Evolutionary conservation across 2,329 filamentous ascomycete species (phyloP).

Genomic region (Sclerotinia trifoliorum): DNA sequence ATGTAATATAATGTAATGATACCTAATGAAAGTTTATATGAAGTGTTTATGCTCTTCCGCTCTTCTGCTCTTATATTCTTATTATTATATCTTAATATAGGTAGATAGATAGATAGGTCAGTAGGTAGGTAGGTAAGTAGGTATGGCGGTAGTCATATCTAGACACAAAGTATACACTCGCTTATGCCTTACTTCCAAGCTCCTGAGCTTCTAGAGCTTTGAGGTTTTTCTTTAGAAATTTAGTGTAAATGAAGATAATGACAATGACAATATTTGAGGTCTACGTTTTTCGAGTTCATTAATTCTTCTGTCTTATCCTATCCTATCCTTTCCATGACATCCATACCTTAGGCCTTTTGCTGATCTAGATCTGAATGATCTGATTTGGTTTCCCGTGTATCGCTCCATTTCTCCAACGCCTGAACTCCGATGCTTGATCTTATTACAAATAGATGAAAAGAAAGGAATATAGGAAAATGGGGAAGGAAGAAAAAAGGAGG

Average conservation of each 20-base stretch:
- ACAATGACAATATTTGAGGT: neutral
- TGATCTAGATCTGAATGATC: no score
- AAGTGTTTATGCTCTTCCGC: no score
- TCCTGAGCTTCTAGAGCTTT: neutral
- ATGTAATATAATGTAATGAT: no score
- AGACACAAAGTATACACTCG: no score
- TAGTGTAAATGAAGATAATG: no score
- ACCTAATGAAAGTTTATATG: no score
- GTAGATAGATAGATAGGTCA: no score
- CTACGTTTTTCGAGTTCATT: neutral
- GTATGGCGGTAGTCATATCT: no score
- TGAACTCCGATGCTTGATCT: slow-evolving; percentile 8
- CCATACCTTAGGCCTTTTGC: neutral
- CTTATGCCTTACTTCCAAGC: neutral
- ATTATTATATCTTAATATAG: no score
- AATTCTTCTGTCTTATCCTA: neutral
- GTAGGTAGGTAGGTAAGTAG: no score
- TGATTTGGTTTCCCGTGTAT: neutral
- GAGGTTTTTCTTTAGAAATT: neutral
- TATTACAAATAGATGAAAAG: neutral
- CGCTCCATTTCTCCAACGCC: neutral
- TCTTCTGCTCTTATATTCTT: no score
- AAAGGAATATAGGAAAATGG: neutral
- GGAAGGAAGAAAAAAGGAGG: neutral
- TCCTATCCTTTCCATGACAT: neutral